Conservation (phyloP, 1,139 yeast genomes). For the Kazachstania sp. region DNA sequence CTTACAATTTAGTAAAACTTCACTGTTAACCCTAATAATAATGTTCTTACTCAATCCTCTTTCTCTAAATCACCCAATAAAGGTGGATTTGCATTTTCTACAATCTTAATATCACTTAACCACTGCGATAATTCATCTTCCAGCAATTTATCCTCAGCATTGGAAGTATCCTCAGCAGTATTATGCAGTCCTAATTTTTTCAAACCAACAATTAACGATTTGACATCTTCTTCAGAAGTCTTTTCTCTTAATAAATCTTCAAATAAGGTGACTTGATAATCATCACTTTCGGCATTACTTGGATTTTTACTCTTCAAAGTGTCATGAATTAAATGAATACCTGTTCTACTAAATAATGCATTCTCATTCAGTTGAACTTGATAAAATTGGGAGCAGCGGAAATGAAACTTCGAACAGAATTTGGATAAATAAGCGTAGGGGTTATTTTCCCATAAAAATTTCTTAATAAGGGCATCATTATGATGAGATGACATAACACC, state of each 20-base stretch:
- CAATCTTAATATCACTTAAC: constrained; percentile 33
- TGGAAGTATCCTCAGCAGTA: constrained; percentile 34
- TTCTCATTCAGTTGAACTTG: constrained; percentile 65
- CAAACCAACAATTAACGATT: constrained; percentile 35
- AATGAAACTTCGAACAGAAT: constrained; percentile 74
- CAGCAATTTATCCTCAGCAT: constrained; percentile 33
- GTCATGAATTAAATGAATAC: constrained; percentile 35
- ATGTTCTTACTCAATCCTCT: not conserved
- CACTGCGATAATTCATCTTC: constrained; percentile 35
- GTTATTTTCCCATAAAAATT: constrained; percentile 37
- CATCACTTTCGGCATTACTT: not conserved
- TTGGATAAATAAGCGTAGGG: constrained; percentile 67
- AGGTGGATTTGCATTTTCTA: constrained; percentile 29
- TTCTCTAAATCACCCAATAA: constrained; percentile 24
- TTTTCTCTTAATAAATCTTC: constrained; percentile 63
- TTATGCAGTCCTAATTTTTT: constrained; percentile 36
- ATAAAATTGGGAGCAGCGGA: constrained; percentile 72
- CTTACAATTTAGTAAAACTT: no score
- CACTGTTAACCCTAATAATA: not conserved
- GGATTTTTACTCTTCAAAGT: constrained; percentile 9
- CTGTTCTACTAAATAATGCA: constrained; percentile 61
- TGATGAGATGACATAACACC: constrained; percentile 19
- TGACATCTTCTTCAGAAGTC: constrained; percentile 38
- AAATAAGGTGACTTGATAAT: constrained; percentile 49
- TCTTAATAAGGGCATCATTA: constrained; percentile 35